Evolutionary conservation across 208 protist genomes (phyloP).

Genomic region (Tetramitus jugosus): DNA sequence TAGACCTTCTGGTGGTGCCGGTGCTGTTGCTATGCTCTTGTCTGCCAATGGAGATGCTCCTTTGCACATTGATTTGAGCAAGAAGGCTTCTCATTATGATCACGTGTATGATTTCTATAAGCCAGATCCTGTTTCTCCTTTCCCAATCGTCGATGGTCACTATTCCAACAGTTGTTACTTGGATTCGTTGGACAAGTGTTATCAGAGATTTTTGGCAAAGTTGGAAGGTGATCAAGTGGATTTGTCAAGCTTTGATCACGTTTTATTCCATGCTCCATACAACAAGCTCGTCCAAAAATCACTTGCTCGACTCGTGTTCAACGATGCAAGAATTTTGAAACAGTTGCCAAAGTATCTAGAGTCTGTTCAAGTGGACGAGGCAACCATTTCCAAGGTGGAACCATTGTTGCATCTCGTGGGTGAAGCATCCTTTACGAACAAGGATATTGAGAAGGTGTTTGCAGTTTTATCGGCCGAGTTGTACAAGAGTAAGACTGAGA

Average conservation of each 20-base stretch:
- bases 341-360: neutral
- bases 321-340: slow-evolving; percentile 13
- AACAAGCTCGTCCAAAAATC: slow-evolving; percentile 75
- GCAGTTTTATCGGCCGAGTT: slow-evolving; percentile 24
- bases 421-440: slow-evolving; percentile 52
- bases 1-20: slow-evolving; percentile 44
- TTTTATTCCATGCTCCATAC: slow-evolving; percentile 69
- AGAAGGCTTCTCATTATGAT: slow-evolving; percentile 47
- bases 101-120: slow-evolving; percentile 86
- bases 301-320: slow-evolving; percentile 50
- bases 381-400: slow-evolving; percentile 8
- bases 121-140: slow-evolving; percentile 60
- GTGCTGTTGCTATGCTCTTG: slow-evolving; percentile 40
- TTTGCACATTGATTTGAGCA: slow-evolving; percentile 14
- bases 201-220: slow-evolving; percentile 40
- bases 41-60: slow-evolving; percentile 26
- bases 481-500: slow-evolving; percentile 52
- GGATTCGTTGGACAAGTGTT: slow-evolving; percentile 65
- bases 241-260: slow-evolving; percentile 43
- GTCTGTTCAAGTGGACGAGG: neutral
- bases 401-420: slow-evolving; percentile 15
- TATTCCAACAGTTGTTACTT: slow-evolving; percentile 67
- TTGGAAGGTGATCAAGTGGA: neutral
- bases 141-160: slow-evolving; percentile 68
- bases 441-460: slow-evolving; percentile 50